Evolutionary conservation across 73 alveolate genomes (phyloP).

Genomic region (Effrenium voratum): DNA sequence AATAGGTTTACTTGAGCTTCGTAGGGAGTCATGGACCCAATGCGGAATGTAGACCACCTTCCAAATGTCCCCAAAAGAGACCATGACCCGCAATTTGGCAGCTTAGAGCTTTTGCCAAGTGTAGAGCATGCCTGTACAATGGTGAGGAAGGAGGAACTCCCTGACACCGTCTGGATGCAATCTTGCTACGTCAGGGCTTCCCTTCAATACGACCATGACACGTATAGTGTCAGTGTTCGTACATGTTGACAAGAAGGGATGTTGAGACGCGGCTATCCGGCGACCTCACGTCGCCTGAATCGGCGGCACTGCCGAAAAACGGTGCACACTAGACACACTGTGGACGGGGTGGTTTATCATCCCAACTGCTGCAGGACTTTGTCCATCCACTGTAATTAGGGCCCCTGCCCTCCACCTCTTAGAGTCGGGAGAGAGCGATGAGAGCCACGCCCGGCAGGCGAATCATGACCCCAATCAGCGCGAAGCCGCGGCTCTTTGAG

Average conservation of each 20-base stretch:
- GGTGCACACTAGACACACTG: neutral
- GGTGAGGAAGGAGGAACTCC: neutral
- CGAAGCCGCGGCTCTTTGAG: neutral
- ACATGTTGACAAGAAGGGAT: neutral
- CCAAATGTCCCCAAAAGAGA: no score
- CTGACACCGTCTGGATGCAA: neutral
- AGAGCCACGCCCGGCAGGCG: constrained; percentile 65
- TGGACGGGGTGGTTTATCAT: no score
- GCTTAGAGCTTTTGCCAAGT: neutral
- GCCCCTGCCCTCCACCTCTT: neutral
- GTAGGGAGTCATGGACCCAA: no score
- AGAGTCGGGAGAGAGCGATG: neutral
- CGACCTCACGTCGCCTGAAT: neutral
- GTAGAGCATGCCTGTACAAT: neutral
- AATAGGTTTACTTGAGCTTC: no score
- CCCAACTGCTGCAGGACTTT: no score
- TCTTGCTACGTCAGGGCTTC: neutral
- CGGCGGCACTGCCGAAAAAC: neutral
- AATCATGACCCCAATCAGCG: neutral
- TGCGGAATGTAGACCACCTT: no score
- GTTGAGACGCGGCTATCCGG: neutral
- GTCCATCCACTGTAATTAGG: neutral
- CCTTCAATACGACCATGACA: neutral
- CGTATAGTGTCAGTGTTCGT: neutral
- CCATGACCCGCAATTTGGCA: no score